phyloP scores from a whole-genome alignment of 148 eudicot genomes.

The Spergularia bocconei region DNA sequence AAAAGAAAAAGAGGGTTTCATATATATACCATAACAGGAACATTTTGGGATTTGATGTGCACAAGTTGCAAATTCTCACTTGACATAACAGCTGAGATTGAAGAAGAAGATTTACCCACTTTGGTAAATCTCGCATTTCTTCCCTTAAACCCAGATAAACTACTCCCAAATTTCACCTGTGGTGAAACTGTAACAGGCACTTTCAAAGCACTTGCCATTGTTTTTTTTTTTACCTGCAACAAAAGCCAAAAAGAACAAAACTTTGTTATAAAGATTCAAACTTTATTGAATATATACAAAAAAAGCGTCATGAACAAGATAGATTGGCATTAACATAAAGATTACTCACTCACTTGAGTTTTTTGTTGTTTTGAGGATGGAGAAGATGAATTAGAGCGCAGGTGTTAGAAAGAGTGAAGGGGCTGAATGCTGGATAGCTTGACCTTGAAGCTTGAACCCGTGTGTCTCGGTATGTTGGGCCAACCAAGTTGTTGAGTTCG shows the following conservation, averaged over 20 bases:
- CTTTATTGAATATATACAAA: neutral
- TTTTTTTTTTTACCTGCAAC: slow-evolving; percentile 23
- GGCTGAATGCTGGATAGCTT: no score
- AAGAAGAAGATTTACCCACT: slow-evolving; percentile 12
- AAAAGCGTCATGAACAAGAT: neutral
- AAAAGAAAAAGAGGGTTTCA: neutral
- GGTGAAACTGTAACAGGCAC: slow-evolving; percentile 29
- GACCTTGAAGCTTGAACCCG: no score
- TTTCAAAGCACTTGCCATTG: slow-evolving; percentile 36
- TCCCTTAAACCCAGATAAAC: slow-evolving; percentile 19
- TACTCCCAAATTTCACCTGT: slow-evolving; percentile 10
- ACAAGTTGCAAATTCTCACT: slow-evolving; percentile 24
- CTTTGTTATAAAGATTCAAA: slow-evolving; percentile 6
- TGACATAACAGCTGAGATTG: slow-evolving; percentile 25
- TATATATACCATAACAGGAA: slow-evolving; percentile 44
- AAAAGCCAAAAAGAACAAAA: neutral
- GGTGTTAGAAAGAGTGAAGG: no score
- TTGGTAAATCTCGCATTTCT: slow-evolving; percentile 2
- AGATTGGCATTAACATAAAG: no score
- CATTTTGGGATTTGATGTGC: slow-evolving; percentile 25
- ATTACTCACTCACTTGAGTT: no score
- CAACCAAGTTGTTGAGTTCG: no score
- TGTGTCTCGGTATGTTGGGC: no score
- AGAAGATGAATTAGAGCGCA: no score
- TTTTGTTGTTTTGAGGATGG: no score